Evolutionary conservation across 768 basidiomycete genomes (phyloP).

Genomic region (Phaeotremella skinneri): DNA sequence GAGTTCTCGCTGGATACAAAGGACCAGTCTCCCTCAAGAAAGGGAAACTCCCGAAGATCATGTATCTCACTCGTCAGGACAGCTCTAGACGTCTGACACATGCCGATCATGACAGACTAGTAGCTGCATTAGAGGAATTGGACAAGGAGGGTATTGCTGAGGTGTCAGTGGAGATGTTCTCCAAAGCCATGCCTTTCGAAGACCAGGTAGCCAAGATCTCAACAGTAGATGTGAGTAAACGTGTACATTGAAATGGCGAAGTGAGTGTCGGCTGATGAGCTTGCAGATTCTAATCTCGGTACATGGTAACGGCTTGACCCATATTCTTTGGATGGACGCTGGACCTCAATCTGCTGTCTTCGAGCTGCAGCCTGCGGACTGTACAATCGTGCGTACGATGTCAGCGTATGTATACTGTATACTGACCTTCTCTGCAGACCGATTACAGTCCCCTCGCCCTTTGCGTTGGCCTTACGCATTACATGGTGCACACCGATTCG

Average conservation of each 20-base stretch:
- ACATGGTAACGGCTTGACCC: conserved; percentile 40
- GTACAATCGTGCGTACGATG: conserved; percentile 21
- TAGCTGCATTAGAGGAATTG: conserved; percentile 17
- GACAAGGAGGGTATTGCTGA: conserved; percentile 31
- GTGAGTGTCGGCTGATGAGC: background rate
- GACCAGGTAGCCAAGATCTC: conserved; percentile 30
- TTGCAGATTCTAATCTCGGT: conserved; percentile 28
- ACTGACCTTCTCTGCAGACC: conserved; percentile 14
- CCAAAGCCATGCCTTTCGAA: conserved; percentile 16
- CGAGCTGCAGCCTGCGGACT: conserved; percentile 24
- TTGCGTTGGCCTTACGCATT: background rate
- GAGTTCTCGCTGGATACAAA: conserved; percentile 26
- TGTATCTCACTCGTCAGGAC: conserved; percentile 36
- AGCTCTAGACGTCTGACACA: conserved; percentile 19
- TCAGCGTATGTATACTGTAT: background rate
- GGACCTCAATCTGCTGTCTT: conserved; percentile 10
- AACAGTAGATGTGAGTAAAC: conserved; percentile 32
- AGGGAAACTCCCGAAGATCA: conserved; percentile 22
- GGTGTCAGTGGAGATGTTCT: conserved; percentile 29
- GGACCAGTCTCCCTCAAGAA: conserved; percentile 21
- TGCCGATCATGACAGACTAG: conserved; percentile 24
- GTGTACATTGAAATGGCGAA: background rate
- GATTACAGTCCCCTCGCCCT: conserved; percentile 15
- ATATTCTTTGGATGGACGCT: conserved; percentile 34
- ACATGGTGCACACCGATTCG: background rate